phyloP scores from a whole-genome alignment of 495 filamentous ascomycete species.

The Pyronema omphalodes region DNA sequence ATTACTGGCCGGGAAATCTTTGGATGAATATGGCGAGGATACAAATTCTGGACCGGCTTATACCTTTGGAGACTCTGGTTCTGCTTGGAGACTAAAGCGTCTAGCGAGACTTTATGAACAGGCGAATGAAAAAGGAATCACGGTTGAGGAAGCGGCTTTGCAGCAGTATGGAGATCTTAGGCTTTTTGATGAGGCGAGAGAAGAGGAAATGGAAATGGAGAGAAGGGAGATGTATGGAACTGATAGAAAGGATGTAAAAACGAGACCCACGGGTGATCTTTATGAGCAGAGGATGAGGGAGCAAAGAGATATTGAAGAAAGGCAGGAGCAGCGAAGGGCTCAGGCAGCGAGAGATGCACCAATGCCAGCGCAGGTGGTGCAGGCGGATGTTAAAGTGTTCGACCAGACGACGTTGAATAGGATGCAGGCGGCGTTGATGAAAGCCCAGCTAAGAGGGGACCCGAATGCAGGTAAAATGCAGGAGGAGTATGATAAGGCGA shows the following conservation, averaged over 20 bases:
- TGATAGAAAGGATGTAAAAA: conserved; percentile 60
- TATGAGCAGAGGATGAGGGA: conserved; percentile 45
- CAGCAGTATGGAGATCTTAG: conserved; percentile 66
- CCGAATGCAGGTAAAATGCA: conserved; percentile 64
- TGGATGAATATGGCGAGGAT: conserved; percentile 32
- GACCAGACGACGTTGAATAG: conserved; percentile 71
- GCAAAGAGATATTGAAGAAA: conserved; percentile 27
- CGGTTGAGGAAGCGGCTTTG: conserved; percentile 62
- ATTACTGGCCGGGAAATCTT: conserved; percentile 38
- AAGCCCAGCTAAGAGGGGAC: conserved; percentile 63
- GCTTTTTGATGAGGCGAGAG: conserved; percentile 80
- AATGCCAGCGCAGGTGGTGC: conserved; percentile 27
- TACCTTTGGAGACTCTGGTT: conserved; percentile 74
- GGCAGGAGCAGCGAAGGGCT: conserved; percentile 26
- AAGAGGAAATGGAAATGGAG: conserved; percentile 87
- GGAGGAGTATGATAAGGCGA: conserved; percentile 59
- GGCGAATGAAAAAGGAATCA: conserved; percentile 49
- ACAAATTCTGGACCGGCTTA: conserved; percentile 53
- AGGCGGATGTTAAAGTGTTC: conserved; percentile 28
- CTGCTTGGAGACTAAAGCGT: conserved; percentile 90
- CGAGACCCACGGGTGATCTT: conserved; percentile 74
- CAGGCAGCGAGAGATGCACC: neutral
- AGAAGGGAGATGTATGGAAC: conserved; percentile 67
- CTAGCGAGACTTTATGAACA: conserved; percentile 69
- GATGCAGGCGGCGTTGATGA: conserved; percentile 82